phyloP scores from a whole-genome alignment of 2,329 filamentous ascomycete genomes.

The Furcasterigmium sp. region DNA sequence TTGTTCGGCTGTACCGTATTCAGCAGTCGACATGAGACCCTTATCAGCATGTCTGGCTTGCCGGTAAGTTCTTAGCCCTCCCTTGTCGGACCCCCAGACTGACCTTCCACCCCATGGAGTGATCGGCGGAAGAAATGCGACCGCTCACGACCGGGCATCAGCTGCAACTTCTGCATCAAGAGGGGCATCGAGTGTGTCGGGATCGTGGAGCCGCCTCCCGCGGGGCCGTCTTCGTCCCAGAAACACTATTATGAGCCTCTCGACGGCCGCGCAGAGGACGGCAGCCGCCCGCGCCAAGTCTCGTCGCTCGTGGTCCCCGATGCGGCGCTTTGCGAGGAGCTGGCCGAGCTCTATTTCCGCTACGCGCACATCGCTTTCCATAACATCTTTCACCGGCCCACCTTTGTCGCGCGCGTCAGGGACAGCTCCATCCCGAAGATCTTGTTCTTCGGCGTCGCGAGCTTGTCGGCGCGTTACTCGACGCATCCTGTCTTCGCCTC shows the following conservation, averaged over 20 bases:
- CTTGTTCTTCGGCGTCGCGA: slow-evolving; percentile 18
- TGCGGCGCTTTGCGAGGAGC: slow-evolving; percentile 13
- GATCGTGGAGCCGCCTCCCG: neutral
- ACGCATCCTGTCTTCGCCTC: slow-evolving; percentile 11
- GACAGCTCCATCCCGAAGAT: slow-evolving; percentile 14
- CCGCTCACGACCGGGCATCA: neutral
- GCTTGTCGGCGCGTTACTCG: slow-evolving; percentile 17
- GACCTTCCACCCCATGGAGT: neutral
- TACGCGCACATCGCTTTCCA: slow-evolving; percentile 28
- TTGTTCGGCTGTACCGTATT: too few relatives aligned
- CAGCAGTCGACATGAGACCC: neutral
- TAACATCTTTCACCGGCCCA: slow-evolving; percentile 24
- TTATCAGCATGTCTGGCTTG: neutral
- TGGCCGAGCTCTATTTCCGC: slow-evolving; percentile 25
- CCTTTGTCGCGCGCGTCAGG: slow-evolving; percentile 15
- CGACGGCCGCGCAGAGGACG: neutral
- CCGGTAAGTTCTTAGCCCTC: neutral
- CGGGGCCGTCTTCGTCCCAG: neutral
- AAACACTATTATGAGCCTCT: neutral
- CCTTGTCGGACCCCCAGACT: neutral
- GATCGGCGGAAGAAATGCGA: slow-evolving; percentile 1
- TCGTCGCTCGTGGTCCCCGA: slow-evolving; percentile 9
- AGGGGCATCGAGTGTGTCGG: slow-evolving; percentile 1
- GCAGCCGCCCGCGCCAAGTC: neutral
- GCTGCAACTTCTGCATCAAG: slow-evolving; percentile 2